These are phyloP conservation scores for Kuraishia hungarica DNA, from an alignment of 805 yeast genomes.

Conservation along the genomic window DNA sequence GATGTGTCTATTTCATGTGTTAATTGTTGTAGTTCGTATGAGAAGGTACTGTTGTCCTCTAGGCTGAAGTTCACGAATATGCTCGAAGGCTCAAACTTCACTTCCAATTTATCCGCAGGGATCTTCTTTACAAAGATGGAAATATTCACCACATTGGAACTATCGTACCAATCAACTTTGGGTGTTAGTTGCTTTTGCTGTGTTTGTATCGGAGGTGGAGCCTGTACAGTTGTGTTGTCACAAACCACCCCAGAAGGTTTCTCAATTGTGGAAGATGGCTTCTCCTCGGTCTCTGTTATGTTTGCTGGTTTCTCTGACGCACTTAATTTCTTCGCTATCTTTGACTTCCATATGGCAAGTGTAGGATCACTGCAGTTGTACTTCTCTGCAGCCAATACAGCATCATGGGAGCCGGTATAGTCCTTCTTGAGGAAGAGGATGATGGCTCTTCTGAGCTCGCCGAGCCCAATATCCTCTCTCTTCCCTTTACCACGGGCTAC, in stretches of 20 bases:
- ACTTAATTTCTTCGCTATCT: constrained; percentile 22
- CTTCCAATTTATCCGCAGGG: constrained; percentile 36
- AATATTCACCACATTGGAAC: constrained; percentile 43
- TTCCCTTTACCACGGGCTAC: constrained; percentile 39
- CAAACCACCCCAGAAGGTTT: too few species aligned
- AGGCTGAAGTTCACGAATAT: constrained; percentile 38
- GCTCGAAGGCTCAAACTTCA: constrained; percentile 28
- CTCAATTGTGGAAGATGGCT: too few species aligned
- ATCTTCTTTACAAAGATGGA: constrained; percentile 66
- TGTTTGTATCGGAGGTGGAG: neutral
- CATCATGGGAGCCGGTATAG: constrained; percentile 28
- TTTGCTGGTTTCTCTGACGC: neutral
- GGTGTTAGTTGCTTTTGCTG: constrained; percentile 21
- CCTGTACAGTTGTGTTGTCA: too few species aligned
- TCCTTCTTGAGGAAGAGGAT: constrained; percentile 35
- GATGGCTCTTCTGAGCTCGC: constrained; percentile 41
- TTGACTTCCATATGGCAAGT: constrained; percentile 36
- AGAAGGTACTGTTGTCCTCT: constrained; percentile 39
- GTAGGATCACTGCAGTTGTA: constrained; percentile 37
- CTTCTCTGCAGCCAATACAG: constrained; percentile 32
- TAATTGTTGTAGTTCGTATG: constrained; percentile 46
- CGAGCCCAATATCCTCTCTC: constrained; percentile 34
- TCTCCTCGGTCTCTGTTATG: neutral
- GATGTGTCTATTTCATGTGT: constrained; percentile 39
- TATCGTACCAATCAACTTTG: constrained; percentile 71